Conservation (phyloP, 2,329 filamentous ascomycete genomes). For the Scedosporium aurantiacum region DNA sequence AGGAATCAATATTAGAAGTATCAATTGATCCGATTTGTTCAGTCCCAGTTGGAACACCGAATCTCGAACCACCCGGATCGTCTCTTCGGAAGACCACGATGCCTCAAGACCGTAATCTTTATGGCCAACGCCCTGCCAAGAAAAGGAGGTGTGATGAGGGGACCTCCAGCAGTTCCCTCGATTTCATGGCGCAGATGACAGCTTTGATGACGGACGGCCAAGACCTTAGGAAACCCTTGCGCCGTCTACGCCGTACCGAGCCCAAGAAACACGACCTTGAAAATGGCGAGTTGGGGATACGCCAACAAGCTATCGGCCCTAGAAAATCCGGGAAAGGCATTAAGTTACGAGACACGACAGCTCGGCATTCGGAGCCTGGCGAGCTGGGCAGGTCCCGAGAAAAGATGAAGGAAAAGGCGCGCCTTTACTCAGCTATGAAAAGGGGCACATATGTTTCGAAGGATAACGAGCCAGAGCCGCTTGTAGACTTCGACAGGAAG, state of each 20-base stretch:
- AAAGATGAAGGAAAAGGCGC: conserved; percentile 83
- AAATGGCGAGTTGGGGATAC: neutral
- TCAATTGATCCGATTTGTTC: too few species aligned
- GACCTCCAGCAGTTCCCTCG: conserved; percentile 55
- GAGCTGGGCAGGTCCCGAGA: conserved; percentile 62
- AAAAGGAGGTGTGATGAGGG: conserved; percentile 58
- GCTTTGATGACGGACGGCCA: conserved; percentile 56
- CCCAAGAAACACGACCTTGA: neutral
- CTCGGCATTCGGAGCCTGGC: conserved; percentile 18
- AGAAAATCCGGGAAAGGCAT: neutral
- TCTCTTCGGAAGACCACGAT: conserved; percentile 20
- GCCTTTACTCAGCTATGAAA: conserved; percentile 82
- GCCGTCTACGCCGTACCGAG: conserved; percentile 24
- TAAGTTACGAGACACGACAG: neutral
- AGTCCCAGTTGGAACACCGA: too few species aligned
- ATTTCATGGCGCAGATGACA: conserved; percentile 81
- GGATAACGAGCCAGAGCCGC: conserved; percentile 51
- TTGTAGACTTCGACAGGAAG: conserved; percentile 93
- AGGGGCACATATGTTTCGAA: conserved; percentile 68
- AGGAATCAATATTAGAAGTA: too few species aligned
- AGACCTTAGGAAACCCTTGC: conserved; percentile 29
- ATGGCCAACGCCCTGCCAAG: conserved; percentile 63
- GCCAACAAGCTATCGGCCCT: neutral
- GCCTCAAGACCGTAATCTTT: conserved; percentile 60
- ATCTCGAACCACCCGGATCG: too few species aligned